Evolutionary conservation across 108 stramenopile species (phyloP).

Genomic region (Epipyxis sp.): DNA sequence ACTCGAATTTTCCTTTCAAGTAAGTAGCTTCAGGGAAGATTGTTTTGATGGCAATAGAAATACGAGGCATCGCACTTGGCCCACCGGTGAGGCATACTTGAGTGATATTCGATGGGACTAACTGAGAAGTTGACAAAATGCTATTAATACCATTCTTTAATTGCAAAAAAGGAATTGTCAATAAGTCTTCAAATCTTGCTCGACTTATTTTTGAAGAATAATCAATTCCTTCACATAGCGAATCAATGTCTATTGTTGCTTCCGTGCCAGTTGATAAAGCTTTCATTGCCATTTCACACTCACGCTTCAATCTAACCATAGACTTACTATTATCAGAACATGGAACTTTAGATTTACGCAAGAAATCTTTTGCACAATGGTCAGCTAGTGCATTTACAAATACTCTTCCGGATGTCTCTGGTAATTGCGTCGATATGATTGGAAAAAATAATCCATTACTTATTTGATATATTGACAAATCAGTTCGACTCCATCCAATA

Average conservation of each 20-base stretch:
- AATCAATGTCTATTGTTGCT: slow-evolving; percentile 26
- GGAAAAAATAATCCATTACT: neutral
- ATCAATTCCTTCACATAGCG: slow-evolving; percentile 28
- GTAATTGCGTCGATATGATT: neutral
- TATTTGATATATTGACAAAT: neutral
- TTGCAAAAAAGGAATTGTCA: slow-evolving; percentile 1
- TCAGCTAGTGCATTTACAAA: neutral
- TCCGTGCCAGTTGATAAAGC: slow-evolving; percentile 18
- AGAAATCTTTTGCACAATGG: slow-evolving; percentile 12
- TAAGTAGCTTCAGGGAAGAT: neutral
- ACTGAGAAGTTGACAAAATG: neutral
- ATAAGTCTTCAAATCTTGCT: slow-evolving; percentile 24
- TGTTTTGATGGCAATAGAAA: neutral
- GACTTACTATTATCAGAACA: neutral
- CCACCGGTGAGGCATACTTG: slow-evolving; percentile 16
- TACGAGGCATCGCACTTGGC: neutral
- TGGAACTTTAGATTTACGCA: slow-evolving; percentile 8
- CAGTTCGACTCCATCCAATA: slow-evolving; percentile 14
- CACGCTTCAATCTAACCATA: slow-evolving; percentile 15
- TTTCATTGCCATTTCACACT: slow-evolving; percentile 16
- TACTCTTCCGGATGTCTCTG: neutral
- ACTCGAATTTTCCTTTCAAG: slow-evolving; percentile 12
- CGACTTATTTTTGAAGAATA: slow-evolving; percentile 13
- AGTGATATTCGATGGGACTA: neutral
- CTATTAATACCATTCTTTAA: neutral